Evolutionary conservation across 208 protist genomes (phyloP).

Genomic region (Leishmania aethiopica): DNA sequence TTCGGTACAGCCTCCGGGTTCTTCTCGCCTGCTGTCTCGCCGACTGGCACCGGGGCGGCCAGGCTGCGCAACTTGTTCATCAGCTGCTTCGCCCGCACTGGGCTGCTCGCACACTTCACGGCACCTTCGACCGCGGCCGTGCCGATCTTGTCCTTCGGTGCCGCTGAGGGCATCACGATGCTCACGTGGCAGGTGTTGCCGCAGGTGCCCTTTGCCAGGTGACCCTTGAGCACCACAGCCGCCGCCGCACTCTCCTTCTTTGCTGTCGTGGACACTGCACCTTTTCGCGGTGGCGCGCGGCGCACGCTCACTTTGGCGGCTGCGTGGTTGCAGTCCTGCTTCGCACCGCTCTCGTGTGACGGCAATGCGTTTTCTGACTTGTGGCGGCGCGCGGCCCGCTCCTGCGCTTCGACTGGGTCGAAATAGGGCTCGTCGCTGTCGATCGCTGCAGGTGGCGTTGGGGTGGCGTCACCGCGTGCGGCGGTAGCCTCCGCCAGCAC

Average conservation of each 20-base stretch:
- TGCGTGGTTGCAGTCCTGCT: neutral
- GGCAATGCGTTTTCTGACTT: too few relatives aligned
- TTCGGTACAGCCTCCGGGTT: neutral
- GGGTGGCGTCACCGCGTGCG: neutral
- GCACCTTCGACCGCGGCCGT: neutral
- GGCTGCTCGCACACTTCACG: neutral
- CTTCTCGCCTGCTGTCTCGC: neutral
- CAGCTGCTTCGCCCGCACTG: constrained; percentile 8
- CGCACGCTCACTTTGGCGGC: constrained; percentile 1
- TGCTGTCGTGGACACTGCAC: neutral
- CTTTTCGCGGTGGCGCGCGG: constrained; percentile 11
- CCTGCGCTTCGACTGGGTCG: neutral
- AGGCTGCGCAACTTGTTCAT: constrained; percentile 27
- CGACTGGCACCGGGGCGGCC: constrained; percentile 24
- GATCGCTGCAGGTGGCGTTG: constrained; percentile 12
- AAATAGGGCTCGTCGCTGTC: constrained; percentile 14
- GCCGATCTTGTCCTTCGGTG: neutral
- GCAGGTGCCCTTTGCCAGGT: neutral
- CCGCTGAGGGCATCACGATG: neutral
- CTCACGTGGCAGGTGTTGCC: neutral
- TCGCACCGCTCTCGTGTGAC: neutral
- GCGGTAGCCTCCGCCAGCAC: neutral
- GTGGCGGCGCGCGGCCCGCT: neutral
- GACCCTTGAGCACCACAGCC: constrained; percentile 9
- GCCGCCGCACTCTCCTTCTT: constrained; percentile 26